These are phyloP conservation scores for Rhizopogon rudus DNA, from an alignment of 768 basidiomycete genomes.

Conservation along the genomic window DNA sequence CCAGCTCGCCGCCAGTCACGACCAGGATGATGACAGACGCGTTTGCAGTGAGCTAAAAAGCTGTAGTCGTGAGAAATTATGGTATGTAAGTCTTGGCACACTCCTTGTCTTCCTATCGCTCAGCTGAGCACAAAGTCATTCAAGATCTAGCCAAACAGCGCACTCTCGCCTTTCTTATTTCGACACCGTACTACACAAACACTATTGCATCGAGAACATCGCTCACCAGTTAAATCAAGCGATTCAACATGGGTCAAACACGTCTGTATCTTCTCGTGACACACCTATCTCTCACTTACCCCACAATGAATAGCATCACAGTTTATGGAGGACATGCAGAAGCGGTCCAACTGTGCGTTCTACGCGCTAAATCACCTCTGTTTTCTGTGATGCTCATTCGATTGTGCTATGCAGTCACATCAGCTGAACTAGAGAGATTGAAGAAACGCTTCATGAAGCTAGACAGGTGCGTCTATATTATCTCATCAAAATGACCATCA, in stretches of 20 bases:
- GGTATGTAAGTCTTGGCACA: no score
- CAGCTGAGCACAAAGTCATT: neutral
- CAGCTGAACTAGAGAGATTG: conserved; percentile 86
- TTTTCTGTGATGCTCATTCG: conserved; percentile 8
- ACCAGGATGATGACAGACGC: neutral
- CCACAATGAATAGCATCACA: conserved; percentile 59
- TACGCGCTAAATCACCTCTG: neutral
- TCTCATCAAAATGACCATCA: neutral
- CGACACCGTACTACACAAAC: neutral
- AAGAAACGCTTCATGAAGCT: conserved; percentile 99
- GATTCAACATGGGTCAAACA: conserved; percentile 71
- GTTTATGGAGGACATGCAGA: conserved; percentile 98
- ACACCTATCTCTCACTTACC: conserved; percentile 2
- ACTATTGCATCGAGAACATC: neutral
- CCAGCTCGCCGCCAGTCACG: neutral
- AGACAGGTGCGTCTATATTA: conserved; percentile 58
- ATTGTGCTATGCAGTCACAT: conserved; percentile 64
- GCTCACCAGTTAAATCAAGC: neutral
- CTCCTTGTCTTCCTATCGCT: neutral
- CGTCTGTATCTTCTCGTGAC: conserved; percentile 41
- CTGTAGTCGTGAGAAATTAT: no score
- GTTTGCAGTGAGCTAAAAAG: neutral
- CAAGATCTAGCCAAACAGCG: neutral
- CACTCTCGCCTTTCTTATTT: neutral
- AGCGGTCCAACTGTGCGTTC: conserved; percentile 90